These are phyloP conservation scores for Aspergillus quadrilineatus DNA, from an alignment of 2,329 filamentous ascomycete genomes.

Conservation along the genomic window DNA sequence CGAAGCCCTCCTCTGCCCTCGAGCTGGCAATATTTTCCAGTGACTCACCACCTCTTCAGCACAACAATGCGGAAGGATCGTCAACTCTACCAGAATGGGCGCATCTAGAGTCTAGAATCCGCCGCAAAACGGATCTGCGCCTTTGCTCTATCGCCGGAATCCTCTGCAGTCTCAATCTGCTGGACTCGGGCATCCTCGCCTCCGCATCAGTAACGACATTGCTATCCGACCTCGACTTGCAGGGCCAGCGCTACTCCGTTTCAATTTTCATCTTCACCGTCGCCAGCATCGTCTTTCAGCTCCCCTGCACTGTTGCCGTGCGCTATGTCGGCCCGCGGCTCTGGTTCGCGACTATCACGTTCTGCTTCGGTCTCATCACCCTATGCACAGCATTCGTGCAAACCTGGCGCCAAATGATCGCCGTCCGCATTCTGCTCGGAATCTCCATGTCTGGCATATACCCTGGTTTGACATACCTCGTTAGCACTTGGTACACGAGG, in stretches of 20 bases:
- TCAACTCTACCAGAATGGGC: slow-evolving; percentile 19
- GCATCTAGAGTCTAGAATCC: slow-evolving; percentile 49
- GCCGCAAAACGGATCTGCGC: slow-evolving; percentile 65
- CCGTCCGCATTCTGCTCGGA: slow-evolving; percentile 63
- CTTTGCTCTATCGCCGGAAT: slow-evolving; percentile 70
- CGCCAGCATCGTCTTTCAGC: slow-evolving; percentile 65
- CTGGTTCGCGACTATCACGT: slow-evolving; percentile 61
- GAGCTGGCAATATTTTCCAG: neutral
- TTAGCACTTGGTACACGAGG: slow-evolving; percentile 62
- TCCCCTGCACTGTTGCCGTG: slow-evolving; percentile 67
- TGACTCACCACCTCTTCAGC: neutral
- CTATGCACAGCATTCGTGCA: slow-evolving; percentile 67
- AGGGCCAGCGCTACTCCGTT: slow-evolving; percentile 66
- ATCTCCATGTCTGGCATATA: slow-evolving; percentile 57
- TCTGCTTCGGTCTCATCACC: slow-evolving; percentile 64
- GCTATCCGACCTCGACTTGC: slow-evolving; percentile 61
- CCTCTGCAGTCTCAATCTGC: slow-evolving; percentile 67
- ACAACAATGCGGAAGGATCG: neutral
- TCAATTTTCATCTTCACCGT: slow-evolving; percentile 74
- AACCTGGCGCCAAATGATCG: slow-evolving; percentile 69
- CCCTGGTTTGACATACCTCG: slow-evolving; percentile 46
- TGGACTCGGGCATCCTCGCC: slow-evolving; percentile 69
- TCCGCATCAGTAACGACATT: slow-evolving; percentile 69
- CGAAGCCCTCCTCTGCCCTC: neutral
- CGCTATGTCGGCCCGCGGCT: slow-evolving; percentile 63